Evolutionary conservation across 257 asterid genomes (phyloP).

Genomic region (Petunia secreta): DNA sequence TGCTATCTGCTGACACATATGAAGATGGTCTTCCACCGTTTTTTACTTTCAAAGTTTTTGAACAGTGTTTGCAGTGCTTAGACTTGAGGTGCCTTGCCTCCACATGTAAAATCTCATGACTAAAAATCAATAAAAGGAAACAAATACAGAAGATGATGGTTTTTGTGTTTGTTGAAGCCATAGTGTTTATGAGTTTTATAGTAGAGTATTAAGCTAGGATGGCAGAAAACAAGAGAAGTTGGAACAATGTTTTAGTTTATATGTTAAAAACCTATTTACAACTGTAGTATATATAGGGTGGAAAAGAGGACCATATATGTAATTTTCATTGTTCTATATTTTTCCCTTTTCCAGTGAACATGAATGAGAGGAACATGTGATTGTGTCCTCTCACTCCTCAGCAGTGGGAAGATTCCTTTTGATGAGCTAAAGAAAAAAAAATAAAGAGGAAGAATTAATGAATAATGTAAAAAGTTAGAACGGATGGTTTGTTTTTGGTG

Average conservation of each 20-base stretch:
- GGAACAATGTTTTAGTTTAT: neutral
- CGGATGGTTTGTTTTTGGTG: conserved; percentile 33
- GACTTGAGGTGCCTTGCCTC: conserved; percentile 39
- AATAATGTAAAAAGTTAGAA: conserved; percentile 24
- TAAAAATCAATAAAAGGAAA: conserved; percentile 29
- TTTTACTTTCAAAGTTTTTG: conserved; percentile 13
- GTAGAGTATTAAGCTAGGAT: neutral
- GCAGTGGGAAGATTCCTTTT: conserved; percentile 31
- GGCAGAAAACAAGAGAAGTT: neutral
- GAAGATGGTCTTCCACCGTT: neutral
- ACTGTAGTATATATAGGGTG: conserved; percentile 25
- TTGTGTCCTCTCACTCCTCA: conserved; percentile 27
- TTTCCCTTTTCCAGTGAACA: conserved; percentile 17
- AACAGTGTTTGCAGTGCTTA: conserved; percentile 27
- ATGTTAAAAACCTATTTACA: neutral
- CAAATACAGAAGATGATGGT: conserved; percentile 10
- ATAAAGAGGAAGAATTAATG: neutral
- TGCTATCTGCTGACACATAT: neutral
- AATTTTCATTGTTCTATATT: neutral
- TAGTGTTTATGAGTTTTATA: neutral
- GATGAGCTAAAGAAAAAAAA: neutral
- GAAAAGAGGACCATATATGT: neutral
- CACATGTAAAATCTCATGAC: conserved; percentile 34
- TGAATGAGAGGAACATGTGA: conserved; percentile 23
- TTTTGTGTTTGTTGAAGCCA: conserved; percentile 20